Conservation (phyloP, 176 grass and related monocot species). For the Echinochloa phyllopogon region DNA sequence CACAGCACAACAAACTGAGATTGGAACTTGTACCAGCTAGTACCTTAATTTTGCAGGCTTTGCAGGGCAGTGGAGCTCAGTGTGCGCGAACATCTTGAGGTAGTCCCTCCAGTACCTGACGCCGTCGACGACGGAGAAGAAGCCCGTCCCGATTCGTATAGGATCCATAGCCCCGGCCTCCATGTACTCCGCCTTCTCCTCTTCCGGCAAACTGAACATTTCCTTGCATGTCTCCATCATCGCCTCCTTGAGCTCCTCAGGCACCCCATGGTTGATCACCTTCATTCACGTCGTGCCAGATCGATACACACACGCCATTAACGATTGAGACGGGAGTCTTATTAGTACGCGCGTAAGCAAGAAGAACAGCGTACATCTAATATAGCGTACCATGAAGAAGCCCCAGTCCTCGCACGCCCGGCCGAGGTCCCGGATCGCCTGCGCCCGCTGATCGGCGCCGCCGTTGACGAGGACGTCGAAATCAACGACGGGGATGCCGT, state of each 20-base stretch:
- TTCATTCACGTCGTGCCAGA: slow-evolving; percentile 30
- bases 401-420: slow-evolving; percentile 73
- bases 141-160: slow-evolving; percentile 61
- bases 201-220: slow-evolving; percentile 52
- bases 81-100: slow-evolving; percentile 74
- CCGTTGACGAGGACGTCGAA: slow-evolving; percentile 52
- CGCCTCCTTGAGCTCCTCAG: slow-evolving; percentile 50
- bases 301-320: background rate
- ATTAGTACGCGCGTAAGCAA: background rate
- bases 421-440: slow-evolving; percentile 46
- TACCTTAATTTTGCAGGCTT: slow-evolving; percentile 71
- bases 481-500: slow-evolving; percentile 64
- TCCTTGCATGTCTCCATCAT: slow-evolving; percentile 39
- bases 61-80: slow-evolving; percentile 59
- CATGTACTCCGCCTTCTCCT: slow-evolving; percentile 53
- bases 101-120: slow-evolving; percentile 61
- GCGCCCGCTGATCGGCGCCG: slow-evolving; percentile 36
- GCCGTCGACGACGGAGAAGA: slow-evolving; percentile 55
- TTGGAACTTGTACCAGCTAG: background rate
- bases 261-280: slow-evolving; percentile 75
- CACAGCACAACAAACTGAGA: background rate
- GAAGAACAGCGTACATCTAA: background rate
- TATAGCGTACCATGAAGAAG: slow-evolving; percentile 71
- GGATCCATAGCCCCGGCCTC: slow-evolving; percentile 57
- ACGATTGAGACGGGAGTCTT: background rate